Base-by-base conservation (phyloP, 2,329 filamentous ascomycete genomes). In the Paramyrothecium sp. region DNA sequence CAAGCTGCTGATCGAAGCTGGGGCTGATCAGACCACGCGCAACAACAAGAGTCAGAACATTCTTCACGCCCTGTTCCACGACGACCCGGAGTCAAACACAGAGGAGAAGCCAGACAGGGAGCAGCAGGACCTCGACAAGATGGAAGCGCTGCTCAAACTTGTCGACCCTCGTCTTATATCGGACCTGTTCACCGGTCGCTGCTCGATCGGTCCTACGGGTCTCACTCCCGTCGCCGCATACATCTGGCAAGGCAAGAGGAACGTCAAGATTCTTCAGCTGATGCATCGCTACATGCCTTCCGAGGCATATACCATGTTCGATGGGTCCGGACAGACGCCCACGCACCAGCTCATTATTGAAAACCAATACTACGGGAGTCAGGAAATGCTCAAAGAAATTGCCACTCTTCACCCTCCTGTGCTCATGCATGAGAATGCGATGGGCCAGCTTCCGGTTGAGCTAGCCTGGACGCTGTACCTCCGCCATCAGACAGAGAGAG, bases 21-120 rank as follows among this genome's bases (percentile, higher is more conserved):
- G 88, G 1, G 88, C 89, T 3, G 84, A 92, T 65, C 85, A 89
- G 64, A 81, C 82, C 1, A 73, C 74, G 47, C 85, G 85, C n/a
- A 84, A 89, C 66, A 73, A 71, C 8, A 62, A 71, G 0, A 82
- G 83, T 21, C 77, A 81, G 58, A 93, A 92, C 63, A 73, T 92
- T 17, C 62, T 92, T 1, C 90, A 93, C 65, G 73, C 79, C 2
- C 75, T 85, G 3, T 64, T 72, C 7, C 52, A 51, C 10, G 67
- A 60, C 44, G 60, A 47, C 3, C 73, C 72, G 7, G 62, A 60
- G 2, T 19, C 47, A 10, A 21, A 13, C 7, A 21, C 47, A 7
- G 47, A 49, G 12, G 20, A 22, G 4, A 16, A 10, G 19, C 47
- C 19, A 13, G 47, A 49, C 20, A 23, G 20, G 47, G 47, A 49